Percentiles rank a stretch among this genome's conserved stretches.
These are phyloP conservation scores for Wilcoxina mikolae DNA, from an alignment of 495 filamentous ascomycete species.

Conservation along the genomic window DNA sequence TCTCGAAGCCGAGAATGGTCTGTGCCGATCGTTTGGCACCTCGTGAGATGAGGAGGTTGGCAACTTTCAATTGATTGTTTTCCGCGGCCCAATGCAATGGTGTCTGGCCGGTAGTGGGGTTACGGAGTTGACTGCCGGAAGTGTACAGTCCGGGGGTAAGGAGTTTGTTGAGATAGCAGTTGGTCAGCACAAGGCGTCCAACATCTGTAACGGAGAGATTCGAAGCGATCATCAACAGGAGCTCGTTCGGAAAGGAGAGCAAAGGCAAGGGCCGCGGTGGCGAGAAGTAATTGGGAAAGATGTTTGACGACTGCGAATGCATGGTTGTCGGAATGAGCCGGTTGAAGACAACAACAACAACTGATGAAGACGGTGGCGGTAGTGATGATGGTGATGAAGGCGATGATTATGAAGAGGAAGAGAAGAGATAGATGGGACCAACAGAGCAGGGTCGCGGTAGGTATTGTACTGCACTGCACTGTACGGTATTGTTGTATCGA, in stretches of 20 bases:
- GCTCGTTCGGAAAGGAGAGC: conserved; percentile 12
- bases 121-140: conserved; percentile 8
- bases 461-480: no score
- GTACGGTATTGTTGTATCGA: no score
- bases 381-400: no score
- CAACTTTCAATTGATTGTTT: conserved; percentile 3
- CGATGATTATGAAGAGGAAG: no score
- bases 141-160: conserved; percentile 15
- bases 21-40: conserved; percentile 1
- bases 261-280: not conserved
- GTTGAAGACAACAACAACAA: no score
- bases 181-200: conserved; percentile 10
- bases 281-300: not conserved
- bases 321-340: no score
- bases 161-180: conserved; percentile 13
- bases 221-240: conserved; percentile 15
- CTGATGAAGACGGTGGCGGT: no score
- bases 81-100: conserved; percentile 19
- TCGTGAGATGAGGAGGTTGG: not conserved
- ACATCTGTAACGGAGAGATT: conserved; percentile 8
- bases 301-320: no score
- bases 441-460: no score
- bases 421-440: no score
- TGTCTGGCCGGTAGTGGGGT: not conserved
- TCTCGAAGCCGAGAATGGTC: not conserved